Conservation (phyloP, 768 basidiomycete species). For the Suillus luteus region DNA sequence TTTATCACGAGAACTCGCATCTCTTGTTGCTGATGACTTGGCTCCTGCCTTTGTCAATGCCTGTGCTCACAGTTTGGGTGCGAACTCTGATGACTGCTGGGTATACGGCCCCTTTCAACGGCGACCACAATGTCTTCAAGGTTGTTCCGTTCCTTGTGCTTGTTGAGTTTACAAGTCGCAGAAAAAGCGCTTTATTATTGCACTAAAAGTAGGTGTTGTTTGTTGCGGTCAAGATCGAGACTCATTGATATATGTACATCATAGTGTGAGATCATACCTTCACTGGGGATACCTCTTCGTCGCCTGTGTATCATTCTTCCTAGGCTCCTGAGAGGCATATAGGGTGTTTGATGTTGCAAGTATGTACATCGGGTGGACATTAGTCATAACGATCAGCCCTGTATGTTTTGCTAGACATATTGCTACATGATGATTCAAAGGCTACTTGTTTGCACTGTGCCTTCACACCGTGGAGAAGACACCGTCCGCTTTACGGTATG, state of each 20-base stretch:
- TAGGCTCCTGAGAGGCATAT: slow-evolving; percentile 69
- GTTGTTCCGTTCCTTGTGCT: slow-evolving; percentile 65
- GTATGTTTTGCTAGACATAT: neutral
- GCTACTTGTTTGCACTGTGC: neutral
- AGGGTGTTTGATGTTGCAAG: slow-evolving; percentile 64
- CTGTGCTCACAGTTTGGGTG: slow-evolving; percentile 87
- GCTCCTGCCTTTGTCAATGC: slow-evolving; percentile 75
- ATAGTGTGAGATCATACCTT: slow-evolving; percentile 28
- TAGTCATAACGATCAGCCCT: neutral
- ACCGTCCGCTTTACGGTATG: neutral
- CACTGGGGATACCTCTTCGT: slow-evolving; percentile 56
- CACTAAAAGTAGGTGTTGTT: slow-evolving; percentile 38
- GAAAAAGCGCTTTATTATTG: slow-evolving; percentile 40
- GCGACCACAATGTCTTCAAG: slow-evolving; percentile 74
- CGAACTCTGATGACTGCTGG: slow-evolving; percentile 83
- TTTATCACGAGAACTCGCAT: slow-evolving; percentile 56
- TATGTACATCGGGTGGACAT: slow-evolving; percentile 25
- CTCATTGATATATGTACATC: slow-evolving; percentile 30
- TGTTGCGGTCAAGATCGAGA: neutral
- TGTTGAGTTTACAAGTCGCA: slow-evolving; percentile 61
- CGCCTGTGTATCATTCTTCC: slow-evolving; percentile 56
- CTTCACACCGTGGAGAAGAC: no score
- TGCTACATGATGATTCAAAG: neutral
- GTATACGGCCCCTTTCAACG: slow-evolving; percentile 74
- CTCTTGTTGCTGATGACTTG: slow-evolving; percentile 77